Evolutionary conservation across 108 stramenopile genomes (phyloP), one percentile per base, ranked within the genome.

Genomic region (Fistulifera solaris): DNA sequence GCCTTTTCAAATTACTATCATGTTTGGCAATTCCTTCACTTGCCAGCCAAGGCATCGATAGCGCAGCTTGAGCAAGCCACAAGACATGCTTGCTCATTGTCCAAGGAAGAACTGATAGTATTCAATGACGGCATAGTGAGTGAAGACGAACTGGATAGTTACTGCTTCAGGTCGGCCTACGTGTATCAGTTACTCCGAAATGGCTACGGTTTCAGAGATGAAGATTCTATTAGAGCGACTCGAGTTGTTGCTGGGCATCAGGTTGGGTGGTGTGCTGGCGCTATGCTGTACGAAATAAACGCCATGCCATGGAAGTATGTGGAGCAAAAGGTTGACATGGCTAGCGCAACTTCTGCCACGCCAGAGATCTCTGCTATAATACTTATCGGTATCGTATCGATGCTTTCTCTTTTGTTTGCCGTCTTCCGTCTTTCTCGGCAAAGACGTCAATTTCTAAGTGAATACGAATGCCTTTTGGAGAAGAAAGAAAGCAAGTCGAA

Each of bases 251-350:
- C 65, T 44, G 90, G 89, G 1, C 86, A 86, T 3, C 73, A 81
- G 53, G 84, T 90, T 26, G 83, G 79, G 28, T 96, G 95, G 95
- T 84, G 92, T 12, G 65, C 94, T 14, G 95, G 95, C 11, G 71
- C 88, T 48, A 94, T 93, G 83, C 49, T 96, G 24, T 93, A 90
- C 48, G 95, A 96, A 68, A 92, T 89, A 48, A 94, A 94, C 60
- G 85, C 80, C n/a, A 61, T 92, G 18, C 86, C 86, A 12, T 92
- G 89, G 89, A 35, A 35, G 8, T 35, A 35, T 35, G 31, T 35
- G 31, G 6, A 35, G 8, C 3, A 35, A 35, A 3, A 3, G 6
- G 8, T 6, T 35, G 31, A 35, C 8, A 35, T 35, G 6, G 8
- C 31, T 35, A 35, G 8, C 31, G 31, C 31, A 8, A 8, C 31